Evolutionary conservation across 2,329 filamentous ascomycete genomes (phyloP).

Genomic region (Fusarium sp.): DNA sequence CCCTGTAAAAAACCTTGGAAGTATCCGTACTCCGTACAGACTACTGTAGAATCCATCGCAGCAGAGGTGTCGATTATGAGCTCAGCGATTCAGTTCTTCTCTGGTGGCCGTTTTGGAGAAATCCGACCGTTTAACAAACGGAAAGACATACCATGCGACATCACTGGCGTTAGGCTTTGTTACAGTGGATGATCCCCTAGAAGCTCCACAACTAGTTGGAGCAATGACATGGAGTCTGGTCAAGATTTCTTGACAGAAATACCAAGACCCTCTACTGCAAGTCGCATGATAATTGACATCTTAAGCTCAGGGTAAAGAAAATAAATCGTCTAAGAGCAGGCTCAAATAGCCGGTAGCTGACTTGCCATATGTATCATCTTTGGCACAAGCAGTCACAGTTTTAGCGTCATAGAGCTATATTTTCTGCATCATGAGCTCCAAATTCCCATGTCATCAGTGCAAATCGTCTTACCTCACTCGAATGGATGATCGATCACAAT

Average conservation of each 20-base stretch:
- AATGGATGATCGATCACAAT: background rate
- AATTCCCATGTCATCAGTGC: background rate
- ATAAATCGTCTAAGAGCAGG: background rate
- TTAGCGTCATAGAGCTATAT: background rate
- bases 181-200: background rate
- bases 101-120: background rate
- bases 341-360: background rate
- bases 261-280: background rate
- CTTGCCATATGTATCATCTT: background rate
- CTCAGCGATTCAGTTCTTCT: slow-evolving; percentile 1
- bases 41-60: background rate
- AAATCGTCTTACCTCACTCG: background rate
- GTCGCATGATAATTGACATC: background rate
- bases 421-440: background rate
- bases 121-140: background rate
- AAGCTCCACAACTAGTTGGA: background rate
- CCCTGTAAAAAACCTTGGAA: background rate
- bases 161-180: slow-evolving; percentile 1
- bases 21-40: background rate
- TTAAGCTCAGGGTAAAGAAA: background rate
- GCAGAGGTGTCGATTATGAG: background rate
- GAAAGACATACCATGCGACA: background rate
- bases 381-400: background rate
- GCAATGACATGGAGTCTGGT: background rate
- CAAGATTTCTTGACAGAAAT: background rate